phyloP scores from a whole-genome alignment of 805 yeast species.

The Starmerella sp. region DNA sequence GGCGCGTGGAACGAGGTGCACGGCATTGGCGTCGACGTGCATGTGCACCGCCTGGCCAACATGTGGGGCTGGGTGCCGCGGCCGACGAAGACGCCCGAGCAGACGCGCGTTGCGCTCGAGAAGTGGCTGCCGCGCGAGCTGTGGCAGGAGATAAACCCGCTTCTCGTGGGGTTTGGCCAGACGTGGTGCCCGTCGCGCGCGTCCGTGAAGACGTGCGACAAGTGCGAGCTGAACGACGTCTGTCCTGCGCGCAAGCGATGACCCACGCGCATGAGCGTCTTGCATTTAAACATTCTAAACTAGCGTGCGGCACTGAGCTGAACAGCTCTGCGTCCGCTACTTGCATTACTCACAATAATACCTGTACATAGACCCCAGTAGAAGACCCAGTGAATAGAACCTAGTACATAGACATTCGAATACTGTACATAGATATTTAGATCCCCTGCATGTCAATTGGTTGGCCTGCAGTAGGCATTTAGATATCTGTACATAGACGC shows the following conservation, averaged over 20 bases:
- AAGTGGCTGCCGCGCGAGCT: conserved; percentile 59
- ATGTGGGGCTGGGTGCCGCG: conserved; percentile 68
- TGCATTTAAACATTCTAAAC: too few species aligned
- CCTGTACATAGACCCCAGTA: too few species aligned
- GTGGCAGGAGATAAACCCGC: conserved; percentile 80
- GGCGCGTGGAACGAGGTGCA: conserved; percentile 62
- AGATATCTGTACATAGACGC: too few species aligned
- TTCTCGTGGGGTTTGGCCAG: conserved; percentile 90
- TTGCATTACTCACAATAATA: too few species aligned
- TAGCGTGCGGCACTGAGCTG: too few species aligned
- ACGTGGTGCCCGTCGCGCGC: conserved; percentile 60
- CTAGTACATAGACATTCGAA: too few species aligned
- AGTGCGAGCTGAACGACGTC: conserved; percentile 8
- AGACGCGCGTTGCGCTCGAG: conserved; percentile 56
- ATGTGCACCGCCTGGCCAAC: conserved; percentile 66
- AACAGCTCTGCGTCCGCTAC: too few species aligned
- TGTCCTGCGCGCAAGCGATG: conserved; percentile 9
- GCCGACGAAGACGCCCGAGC: conserved; percentile 53
- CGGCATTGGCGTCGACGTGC: conserved; percentile 95
- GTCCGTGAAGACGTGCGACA: conserved; percentile 4
- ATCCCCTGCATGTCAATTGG: too few species aligned
- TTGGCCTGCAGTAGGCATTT: too few species aligned
- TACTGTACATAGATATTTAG: too few species aligned
- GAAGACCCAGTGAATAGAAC: too few species aligned
- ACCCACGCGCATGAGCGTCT: too few species aligned